Evolutionary conservation across 163 green algal species (phyloP), one percentile per base, ranked within the genome.

Genomic region (Scenedesmus sp.): DNA sequence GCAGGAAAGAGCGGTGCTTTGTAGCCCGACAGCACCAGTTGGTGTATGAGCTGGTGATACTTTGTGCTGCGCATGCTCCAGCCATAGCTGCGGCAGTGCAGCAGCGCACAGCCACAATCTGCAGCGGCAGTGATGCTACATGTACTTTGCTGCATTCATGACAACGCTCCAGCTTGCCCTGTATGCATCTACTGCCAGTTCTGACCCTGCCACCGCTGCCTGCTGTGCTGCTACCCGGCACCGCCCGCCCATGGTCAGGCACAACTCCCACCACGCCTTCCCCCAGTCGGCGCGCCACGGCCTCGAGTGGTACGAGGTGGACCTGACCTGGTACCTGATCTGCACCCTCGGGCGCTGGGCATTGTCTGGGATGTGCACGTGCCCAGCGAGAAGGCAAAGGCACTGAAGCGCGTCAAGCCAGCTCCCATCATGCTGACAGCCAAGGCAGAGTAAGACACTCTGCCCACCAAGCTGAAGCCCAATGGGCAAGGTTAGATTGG

Each of bases 201-300:
- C 73, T 83, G 73, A 10, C 18, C 2, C 73, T 10, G 73, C 2
- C 73, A 49, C 37, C 37, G 9, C 33, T 46, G 9, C 26, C 22
- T 44, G 18, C 73, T 83, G 73, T 85, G 33, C 49, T 26, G 96
- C 65, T 96, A 95, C 59, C 91, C 96, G 40, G 91, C 92, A 6
- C 93, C n/a, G 6, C 30, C 98, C 92, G 95, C 40, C 37, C 44
- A 88, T 87, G n/a, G 59, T 49, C 16, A 86, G 73, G 56, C 56
- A 70, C 56, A 70, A 70, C 56, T 70, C 65, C 95, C 98, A 99
- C 92, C 98, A 99, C 86, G 98, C 98, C 1, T 99, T 99, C 83
- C 95, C 99, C 89, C 99, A 97, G 90, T 98, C 94, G 15, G 97
- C 97, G 0, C 95, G 98, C 4, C 98, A 99, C 92, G 98, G 98